phyloP scores from a whole-genome alignment of 768 basidiomycete species.

The Antrodiella citrinella region DNA sequence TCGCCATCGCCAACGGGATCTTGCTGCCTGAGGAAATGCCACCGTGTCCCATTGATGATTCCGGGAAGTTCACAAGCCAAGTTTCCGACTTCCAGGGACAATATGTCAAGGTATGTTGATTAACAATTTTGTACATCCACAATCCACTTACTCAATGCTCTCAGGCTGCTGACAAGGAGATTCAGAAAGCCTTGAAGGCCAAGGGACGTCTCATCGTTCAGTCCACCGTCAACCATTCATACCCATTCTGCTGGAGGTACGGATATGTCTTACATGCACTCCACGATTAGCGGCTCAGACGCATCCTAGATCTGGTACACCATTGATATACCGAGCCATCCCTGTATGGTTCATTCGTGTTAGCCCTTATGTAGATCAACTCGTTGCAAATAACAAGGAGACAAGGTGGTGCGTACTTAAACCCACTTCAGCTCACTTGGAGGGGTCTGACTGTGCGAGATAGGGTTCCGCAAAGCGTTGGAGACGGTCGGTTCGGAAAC shows the following conservation, averaged over 20 bases:
- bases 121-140: background rate
- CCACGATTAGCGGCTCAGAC: background rate
- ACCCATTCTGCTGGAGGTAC: conserved; percentile 97
- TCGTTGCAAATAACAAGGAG: conserved; percentile 83
- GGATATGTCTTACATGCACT: conserved; percentile 1
- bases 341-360: conserved; percentile 96
- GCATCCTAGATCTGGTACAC: conserved; percentile 75
- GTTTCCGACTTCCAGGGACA: conserved; percentile 86
- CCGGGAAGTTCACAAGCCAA: conserved; percentile 78
- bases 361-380: conserved; percentile 72
- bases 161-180: conserved; percentile 88
- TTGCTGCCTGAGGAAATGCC: conserved; percentile 87
- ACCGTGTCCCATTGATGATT: conserved; percentile 92
- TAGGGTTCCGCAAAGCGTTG: conserved; percentile 88
- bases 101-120: conserved; percentile 69
- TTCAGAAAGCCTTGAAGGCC: conserved; percentile 83
- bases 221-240: conserved; percentile 80
- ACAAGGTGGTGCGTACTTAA: conserved; percentile 78
- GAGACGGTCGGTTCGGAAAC: conserved; percentile 90
- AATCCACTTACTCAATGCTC: conserved; percentile 2
- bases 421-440: no score
- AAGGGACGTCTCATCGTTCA: conserved; percentile 86
- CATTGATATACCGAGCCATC: conserved; percentile 92
- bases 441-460: no score
- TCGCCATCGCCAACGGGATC: conserved; percentile 79